Percentiles rank a stretch among this genome's conserved stretches.
Evolutionary conservation across 169 alveolate genomes (phyloP).

Genomic region (Plasmodium inui): DNA sequence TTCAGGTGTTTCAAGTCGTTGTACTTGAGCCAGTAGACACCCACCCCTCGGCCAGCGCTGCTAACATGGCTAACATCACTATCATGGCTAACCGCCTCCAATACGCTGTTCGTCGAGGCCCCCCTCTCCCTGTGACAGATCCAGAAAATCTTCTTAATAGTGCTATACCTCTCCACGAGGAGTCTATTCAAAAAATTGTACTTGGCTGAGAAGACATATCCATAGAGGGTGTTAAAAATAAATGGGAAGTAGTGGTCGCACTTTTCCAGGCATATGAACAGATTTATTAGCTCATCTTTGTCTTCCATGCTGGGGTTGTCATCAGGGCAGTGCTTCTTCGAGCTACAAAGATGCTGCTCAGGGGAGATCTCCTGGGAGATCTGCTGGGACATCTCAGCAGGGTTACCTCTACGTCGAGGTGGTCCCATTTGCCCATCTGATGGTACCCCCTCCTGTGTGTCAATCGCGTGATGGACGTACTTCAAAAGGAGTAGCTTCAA

Average conservation of each 20-base stretch:
- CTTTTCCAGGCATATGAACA: slow-evolving; percentile 60
- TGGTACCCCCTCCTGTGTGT: neutral
- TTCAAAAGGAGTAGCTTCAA: neutral
- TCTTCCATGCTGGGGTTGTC: neutral
- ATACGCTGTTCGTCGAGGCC: neutral
- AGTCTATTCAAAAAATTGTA: slow-evolving; percentile 14
- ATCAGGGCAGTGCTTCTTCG: neutral
- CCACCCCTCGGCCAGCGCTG: neutral
- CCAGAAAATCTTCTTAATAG: neutral
- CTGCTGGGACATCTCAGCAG: neutral
- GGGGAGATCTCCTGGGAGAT: neutral
- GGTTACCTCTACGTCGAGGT: neutral
- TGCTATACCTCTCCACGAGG: slow-evolving; percentile 23
- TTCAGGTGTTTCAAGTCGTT: slow-evolving; percentile 10
- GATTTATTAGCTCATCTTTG: slow-evolving; percentile 12
- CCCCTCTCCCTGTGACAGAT: neutral
- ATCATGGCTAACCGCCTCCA: neutral
- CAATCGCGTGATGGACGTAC: neutral
- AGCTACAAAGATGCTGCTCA: neutral
- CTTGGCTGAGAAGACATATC: neutral
- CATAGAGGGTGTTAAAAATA: slow-evolving; percentile 30
- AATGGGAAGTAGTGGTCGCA: slow-evolving; percentile 63
- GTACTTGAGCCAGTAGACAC: slow-evolving; percentile 11
- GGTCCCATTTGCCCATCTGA: neutral
- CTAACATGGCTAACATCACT: neutral